These are phyloP conservation scores for Fusarium marasasianum DNA, from an alignment of 2,329 filamentous ascomycete genomes.

Conservation along the genomic window DNA sequence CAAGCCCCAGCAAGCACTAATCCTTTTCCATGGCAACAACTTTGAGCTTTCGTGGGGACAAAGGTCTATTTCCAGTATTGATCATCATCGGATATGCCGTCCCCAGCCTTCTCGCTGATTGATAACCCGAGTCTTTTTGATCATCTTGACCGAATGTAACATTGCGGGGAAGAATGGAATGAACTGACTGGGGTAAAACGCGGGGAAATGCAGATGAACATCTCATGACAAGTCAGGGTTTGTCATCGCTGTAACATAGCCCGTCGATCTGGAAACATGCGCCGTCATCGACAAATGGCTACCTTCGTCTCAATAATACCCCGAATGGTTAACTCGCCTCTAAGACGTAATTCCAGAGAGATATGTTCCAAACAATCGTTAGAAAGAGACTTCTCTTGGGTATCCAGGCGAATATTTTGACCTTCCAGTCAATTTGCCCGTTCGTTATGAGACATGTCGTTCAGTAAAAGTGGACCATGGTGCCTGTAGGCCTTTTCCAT, in stretches of 20 bases:
- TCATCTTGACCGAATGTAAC: neutral
- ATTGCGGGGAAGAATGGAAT: neutral
- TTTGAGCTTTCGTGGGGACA: too few species aligned
- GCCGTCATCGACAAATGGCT: neutral
- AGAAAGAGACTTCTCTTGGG: neutral
- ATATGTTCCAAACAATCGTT: fast-evolving
- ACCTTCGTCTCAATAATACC: neutral
- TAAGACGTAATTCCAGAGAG: neutral
- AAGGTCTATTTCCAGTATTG: neutral
- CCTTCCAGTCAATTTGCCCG: too few species aligned
- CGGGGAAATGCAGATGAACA: neutral
- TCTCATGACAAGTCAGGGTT: neutral
- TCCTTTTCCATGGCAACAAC: too few species aligned
- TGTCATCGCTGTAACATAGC: neutral
- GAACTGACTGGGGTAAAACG: neutral
- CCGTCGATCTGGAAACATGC: neutral
- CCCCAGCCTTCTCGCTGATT: neutral
- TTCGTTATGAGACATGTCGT: neutral
- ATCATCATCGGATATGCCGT: neutral
- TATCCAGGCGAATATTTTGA: fast-evolving
- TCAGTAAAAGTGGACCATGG: neutral
- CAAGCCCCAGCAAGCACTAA: fast-evolving
- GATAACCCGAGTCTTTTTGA: neutral
- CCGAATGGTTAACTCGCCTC: neutral
- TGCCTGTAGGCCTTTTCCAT: fast-evolving